Evolutionary conservation across 768 basidiomycete species (phyloP).

Genomic region (Thelephora ganbajun): DNA sequence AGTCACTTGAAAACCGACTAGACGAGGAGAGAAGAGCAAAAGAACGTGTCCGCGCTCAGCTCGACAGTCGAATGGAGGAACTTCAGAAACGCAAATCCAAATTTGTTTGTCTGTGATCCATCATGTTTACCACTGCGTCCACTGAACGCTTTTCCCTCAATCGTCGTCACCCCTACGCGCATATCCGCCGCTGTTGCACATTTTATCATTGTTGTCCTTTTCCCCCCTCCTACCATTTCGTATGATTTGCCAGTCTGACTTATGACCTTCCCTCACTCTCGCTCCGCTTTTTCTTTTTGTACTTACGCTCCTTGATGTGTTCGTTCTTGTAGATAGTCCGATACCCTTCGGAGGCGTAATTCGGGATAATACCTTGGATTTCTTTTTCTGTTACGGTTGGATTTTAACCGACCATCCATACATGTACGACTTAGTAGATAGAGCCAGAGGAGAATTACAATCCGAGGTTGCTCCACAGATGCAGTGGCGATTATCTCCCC

Average conservation of each 20-base stretch:
- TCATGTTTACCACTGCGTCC: background rate
- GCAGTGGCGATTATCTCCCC: too few species aligned
- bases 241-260: slow-evolving; percentile 1
- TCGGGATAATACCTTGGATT: too few species aligned
- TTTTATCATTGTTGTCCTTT: background rate
- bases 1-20: slow-evolving; percentile 66
- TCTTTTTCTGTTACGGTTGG: too few species aligned
- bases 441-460: too few species aligned
- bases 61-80: slow-evolving; percentile 82
- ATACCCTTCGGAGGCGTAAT: too few species aligned
- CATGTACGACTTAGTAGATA: too few species aligned
- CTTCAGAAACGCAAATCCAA: slow-evolving; percentile 77
- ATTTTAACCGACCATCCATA: too few species aligned
- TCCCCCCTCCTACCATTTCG: slow-evolving; percentile 1
- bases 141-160: slow-evolving; percentile 8
- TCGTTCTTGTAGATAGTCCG: too few species aligned
- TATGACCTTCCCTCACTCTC: slow-evolving; percentile 7
- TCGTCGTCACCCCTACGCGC: background rate
- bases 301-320: too few species aligned
- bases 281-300: background rate
- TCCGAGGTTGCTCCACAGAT: too few species aligned
- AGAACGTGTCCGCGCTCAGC: slow-evolving; percentile 76
- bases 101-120: slow-evolving; percentile 68
- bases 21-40: slow-evolving; percentile 84
- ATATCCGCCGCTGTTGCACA: background rate